Conservation (phyloP, 306 rosid genomes). For the Canavalia ensiformis region DNA sequence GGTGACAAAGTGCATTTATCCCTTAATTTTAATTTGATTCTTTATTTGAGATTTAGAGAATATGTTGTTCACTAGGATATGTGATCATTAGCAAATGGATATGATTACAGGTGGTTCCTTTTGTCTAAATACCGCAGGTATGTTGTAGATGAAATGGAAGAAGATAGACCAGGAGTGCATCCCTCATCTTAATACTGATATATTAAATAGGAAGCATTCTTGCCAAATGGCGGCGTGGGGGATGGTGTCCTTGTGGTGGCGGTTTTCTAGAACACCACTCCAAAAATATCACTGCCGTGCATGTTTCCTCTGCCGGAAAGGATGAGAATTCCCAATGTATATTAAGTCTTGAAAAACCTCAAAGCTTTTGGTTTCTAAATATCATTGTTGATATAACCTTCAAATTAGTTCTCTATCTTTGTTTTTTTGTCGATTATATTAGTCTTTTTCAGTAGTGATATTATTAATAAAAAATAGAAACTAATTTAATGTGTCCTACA, state of each 20-base stretch:
- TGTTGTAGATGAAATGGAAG: conserved; percentile 63
- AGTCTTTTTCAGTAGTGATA: no score
- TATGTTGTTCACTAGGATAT: conserved; percentile 15
- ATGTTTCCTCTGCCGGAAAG: neutral
- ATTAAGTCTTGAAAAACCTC: no score
- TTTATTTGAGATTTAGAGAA: neutral
- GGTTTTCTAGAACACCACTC: neutral
- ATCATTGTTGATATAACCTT: no score
- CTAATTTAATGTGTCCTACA: no score
- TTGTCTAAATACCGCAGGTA: conserved; percentile 52
- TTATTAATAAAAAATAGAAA: no score
- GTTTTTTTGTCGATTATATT: no score
- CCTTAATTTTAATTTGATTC: conserved; percentile 4
- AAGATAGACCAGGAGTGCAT: conserved; percentile 52
- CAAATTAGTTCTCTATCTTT: no score
- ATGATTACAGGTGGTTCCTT: conserved; percentile 23
- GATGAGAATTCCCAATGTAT: neutral
- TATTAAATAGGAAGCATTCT: conserved; percentile 30
- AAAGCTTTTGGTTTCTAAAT: no score
- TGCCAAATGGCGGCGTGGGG: neutral
- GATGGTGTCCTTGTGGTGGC: conserved; percentile 24
- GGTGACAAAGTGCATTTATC: conserved; percentile 23
- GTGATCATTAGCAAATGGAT: conserved; percentile 33
- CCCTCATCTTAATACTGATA: conserved; percentile 30
- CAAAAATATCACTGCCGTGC: neutral